Evolutionary conservation across 345 rosid genomes (phyloP), one percentile per base, ranked within the genome.

Genomic region (Laguncularia racemosa): DNA sequence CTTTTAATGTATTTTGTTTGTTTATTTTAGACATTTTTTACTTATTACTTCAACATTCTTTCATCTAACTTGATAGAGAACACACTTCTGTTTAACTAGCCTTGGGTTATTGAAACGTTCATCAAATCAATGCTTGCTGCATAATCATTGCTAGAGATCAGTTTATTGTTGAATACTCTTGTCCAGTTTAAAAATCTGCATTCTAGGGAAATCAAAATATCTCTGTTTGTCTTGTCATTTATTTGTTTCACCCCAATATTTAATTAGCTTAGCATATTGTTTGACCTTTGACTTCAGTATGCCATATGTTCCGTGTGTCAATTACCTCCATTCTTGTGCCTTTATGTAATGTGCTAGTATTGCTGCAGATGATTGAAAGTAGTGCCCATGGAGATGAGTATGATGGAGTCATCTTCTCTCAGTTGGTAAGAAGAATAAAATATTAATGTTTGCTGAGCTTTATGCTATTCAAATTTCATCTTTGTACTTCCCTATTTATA

Each of bases 371-470:
- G 97, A 86, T 95, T 65, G 99, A 95, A 76, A 95, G 97, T 71
- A 88, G 97, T 72, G 91, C 74, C 48, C 84, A 61, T 55, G 97
- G 89, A 14, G 99, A 95, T 64, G 96, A 90, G 66, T 95, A 95
- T 62, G 99, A 95, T 63, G 97, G 99, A 74, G 99, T 90, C 71
- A 73, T 95, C 68, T 95, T 95, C 76, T 95, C 99, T 66, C 99
- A 95, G 71, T 95, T 95, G 58, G 99, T 95, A 86, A 43, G 88
- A 44, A 60, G 57, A 43, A 23, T 11, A 15, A 49, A 64, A 73
- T 59, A n/a, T 56, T 56, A 44, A 23, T 49, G 48, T 28, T 56
- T 68, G 16, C 59, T 60, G 53, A 13, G 14, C 19, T 48, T 56
- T 4, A 14, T 13, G 14, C 20, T 45, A 9, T 16, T 44, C 18